A percentile compares a stretch with the other conserved stretches of the same genome.
Evolutionary conservation across 140 eudicot species (phyloP).

Genomic region (Flaveria floridana): DNA sequence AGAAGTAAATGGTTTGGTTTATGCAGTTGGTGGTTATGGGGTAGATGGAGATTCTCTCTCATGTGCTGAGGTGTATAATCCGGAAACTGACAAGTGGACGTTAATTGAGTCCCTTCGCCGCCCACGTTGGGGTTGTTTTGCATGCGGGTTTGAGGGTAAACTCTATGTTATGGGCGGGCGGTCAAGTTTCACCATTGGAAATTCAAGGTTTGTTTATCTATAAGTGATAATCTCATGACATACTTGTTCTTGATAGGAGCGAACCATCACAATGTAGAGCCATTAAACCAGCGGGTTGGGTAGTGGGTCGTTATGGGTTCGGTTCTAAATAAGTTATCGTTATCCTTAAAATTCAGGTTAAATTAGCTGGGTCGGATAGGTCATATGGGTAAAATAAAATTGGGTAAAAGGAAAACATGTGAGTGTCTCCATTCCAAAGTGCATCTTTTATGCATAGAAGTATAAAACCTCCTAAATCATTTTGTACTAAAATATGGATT

Average conservation of each 20-base stretch:
- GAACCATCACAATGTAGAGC: no score
- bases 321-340: neutral
- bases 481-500: neutral
- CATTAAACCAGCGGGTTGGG: no score
- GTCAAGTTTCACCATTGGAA: conserved; percentile 82
- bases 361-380: neutral
- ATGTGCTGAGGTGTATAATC: conserved; percentile 65
- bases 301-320: neutral
- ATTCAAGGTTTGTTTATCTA: conserved; percentile 67
- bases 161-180: conserved; percentile 87
- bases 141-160: conserved; percentile 71
- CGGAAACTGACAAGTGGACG: conserved; percentile 61
- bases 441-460: neutral
- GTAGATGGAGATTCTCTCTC: conserved; percentile 64
- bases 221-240: conserved; percentile 19
- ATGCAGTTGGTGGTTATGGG: conserved; percentile 79
- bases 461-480: neutral
- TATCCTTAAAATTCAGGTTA: neutral
- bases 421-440: neutral
- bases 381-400: neutral
- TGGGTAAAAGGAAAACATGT: neutral
- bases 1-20: conserved; percentile 63
- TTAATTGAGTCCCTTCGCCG: conserved; percentile 62
- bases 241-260: no score
- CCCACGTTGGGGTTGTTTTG: conserved; percentile 83